Base-by-base conservation (phyloP, 257 asterid species). In the Knoxia roxburghii region DNA sequence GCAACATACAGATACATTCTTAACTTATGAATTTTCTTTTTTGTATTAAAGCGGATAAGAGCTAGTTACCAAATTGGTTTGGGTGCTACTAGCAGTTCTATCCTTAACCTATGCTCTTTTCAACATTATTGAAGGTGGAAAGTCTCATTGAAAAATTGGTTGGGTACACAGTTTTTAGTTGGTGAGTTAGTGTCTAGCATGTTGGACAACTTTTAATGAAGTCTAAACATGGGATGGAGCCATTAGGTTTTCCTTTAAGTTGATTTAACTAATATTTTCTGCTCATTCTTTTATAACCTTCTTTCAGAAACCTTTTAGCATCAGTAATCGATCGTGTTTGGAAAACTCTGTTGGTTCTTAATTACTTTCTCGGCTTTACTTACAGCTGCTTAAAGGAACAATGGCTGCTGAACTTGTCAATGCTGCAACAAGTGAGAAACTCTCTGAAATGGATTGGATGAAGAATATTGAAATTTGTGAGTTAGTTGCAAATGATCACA, bases 381-480 rank as follows among this genome's bases (percentile, higher is more conserved):
- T 24, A 13, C 63, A 53, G 59, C 73, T 40, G 72, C 65, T 57
- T 15, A 27, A 0, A 39, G 58, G 68, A 21, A 68, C 13, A 60
- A 94, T 94, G 99, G 96, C 97, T 23, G 70, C 89, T 23, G 97
- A 88, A 65, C 96, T 94, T 79, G 97, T 94, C 46, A 86, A 72
- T 78, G 78, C 88, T 62, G 99, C 99, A 46, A 90, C 97, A 18
- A 85, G 80, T 68, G 96, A 88, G 72, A 90, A 90, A 68, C 96
- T 90, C 67, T 56, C 85, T 68, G 99, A 90, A 78, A 83, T 81
- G 85, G 99, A 94, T 61, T 94, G 99, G 99, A 81, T 80, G 17
- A 94, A 85, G 72, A 94, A 88, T 77, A 94, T 94, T 32, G 88
- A 94, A 81, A 85, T 94, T 43, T 94, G 99, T 77, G 99, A 94